Evolutionary conservation across 2,329 filamentous ascomycete genomes (phyloP).

Genomic region (Pseudogymnoascus sp.): DNA sequence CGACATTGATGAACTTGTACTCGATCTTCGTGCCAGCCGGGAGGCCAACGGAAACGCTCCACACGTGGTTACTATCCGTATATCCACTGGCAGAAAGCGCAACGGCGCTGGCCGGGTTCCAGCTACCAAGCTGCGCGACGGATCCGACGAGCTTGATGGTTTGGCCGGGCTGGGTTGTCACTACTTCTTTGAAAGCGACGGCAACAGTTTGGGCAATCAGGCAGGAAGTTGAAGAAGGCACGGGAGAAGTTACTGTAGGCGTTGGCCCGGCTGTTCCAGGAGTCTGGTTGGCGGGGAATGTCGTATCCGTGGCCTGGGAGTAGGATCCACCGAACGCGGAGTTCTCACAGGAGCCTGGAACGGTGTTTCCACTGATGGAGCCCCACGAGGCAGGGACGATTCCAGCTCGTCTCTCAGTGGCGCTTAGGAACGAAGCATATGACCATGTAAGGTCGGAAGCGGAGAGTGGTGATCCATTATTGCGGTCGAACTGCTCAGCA

Average conservation of each 20-base stretch:
- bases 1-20: conserved; percentile 61
- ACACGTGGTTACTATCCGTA: conserved; percentile 49
- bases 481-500: conserved; percentile 57
- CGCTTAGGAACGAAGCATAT: conserved; percentile 61
- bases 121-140: conserved; percentile 49
- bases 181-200: conserved; percentile 53
- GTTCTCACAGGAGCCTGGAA: conserved; percentile 42
- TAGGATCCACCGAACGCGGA: conserved; percentile 44
- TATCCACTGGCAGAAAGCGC: conserved; percentile 52
- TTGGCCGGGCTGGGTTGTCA: conserved; percentile 50
- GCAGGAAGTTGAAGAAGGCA: conserved; percentile 29
- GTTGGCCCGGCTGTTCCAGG: neutral
- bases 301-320: conserved; percentile 33
- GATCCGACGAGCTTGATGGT: conserved; percentile 58
- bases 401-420: conserved; percentile 47
- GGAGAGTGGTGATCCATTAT: conserved; percentile 46
- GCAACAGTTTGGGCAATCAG: conserved; percentile 37
- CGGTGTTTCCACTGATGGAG: conserved; percentile 34
- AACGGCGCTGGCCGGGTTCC: conserved; percentile 47
- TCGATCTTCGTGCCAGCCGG: conserved; percentile 45
- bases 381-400: conserved; percentile 51
- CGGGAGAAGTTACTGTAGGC: conserved; percentile 16
- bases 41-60: conserved; percentile 49
- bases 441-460: conserved; percentile 66
- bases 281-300: conserved; percentile 36